A percentile compares a stretch with the other conserved stretches of the same genome.
These are phyloP conservation scores for Pittosporum tobira DNA, from an alignment of 129 eudicot species.

Conservation along the genomic window DNA sequence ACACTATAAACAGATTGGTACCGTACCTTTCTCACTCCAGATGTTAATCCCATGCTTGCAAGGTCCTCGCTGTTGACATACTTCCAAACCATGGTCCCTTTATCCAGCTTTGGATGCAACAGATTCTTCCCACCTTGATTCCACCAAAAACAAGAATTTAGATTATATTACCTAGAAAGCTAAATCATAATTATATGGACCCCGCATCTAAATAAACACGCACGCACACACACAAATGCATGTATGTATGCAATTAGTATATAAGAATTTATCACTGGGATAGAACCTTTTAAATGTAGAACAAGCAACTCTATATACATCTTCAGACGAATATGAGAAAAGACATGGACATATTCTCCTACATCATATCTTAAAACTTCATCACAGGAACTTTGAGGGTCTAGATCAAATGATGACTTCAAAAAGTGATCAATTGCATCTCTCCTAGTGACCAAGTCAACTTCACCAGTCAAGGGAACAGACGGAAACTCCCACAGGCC, in stretches of 20 bases:
- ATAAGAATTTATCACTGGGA: neutral
- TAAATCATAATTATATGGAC: neutral
- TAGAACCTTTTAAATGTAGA: slow-evolving; percentile 55
- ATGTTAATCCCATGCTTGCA: slow-evolving; percentile 6
- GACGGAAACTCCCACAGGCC: slow-evolving; percentile 99
- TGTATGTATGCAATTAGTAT: no score
- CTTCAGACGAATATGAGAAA: slow-evolving; percentile 86
- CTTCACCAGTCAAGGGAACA: slow-evolving; percentile 48
- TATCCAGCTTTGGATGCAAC: slow-evolving; percentile 21
- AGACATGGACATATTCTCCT: slow-evolving; percentile 76
- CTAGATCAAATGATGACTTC: slow-evolving; percentile 53
- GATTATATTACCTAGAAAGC: neutral
- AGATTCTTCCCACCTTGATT: slow-evolving; percentile 29
- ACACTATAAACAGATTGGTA: neutral
- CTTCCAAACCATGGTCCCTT: slow-evolving; percentile 34
- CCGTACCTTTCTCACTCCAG: slow-evolving; percentile 10
- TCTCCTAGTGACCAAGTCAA: slow-evolving; percentile 49
- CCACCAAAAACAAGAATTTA: neutral
- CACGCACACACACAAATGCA: neutral
- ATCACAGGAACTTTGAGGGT: slow-evolving; percentile 25
- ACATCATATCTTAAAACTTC: slow-evolving; percentile 65
- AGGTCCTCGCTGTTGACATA: slow-evolving; percentile 7
- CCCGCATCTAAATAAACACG: no score
- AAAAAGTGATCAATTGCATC: slow-evolving; percentile 49
- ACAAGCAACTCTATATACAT: slow-evolving; percentile 71